Percentiles rank a stretch among this genome's conserved stretches.
Conservation (phyloP, 2,329 filamentous ascomycete species). For the Neocucurbitaria cava region DNA sequence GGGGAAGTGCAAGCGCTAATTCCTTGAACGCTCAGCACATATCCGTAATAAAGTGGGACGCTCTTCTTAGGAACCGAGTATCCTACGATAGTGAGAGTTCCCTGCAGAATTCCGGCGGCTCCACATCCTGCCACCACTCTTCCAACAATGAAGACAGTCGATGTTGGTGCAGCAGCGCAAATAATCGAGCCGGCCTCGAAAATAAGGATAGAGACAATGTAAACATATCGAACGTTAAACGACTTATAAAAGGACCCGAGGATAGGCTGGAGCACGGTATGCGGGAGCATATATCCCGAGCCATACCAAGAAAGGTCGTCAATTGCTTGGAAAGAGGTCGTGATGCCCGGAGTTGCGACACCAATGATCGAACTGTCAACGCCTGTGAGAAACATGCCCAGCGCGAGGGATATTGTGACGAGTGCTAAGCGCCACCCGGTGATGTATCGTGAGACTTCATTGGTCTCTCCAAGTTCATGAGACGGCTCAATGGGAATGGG, state of each 20-base stretch:
- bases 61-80: no score
- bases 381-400: no score
- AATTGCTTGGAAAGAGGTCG: conserved; percentile 36
- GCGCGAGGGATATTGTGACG: no score
- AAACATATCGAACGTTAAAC: not conserved
- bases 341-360: no score
- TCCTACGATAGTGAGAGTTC: not conserved
- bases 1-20: no score
- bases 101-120: conserved; percentile 6
- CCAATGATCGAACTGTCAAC: no score
- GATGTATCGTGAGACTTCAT: no score
- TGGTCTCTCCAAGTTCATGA: no score
- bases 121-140: conserved; percentile 28
- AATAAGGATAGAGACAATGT: conserved; percentile 26
- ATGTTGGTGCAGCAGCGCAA: conserved; percentile 24
- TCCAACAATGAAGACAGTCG: conserved; percentile 21
- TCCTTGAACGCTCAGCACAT: no score
- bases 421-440: no score
- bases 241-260: conserved; percentile 50
- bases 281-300: conserved; percentile 52
- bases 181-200: conserved; percentile 29
- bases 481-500: no score
- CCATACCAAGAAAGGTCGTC: conserved; percentile 38
- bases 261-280: conserved; percentile 50
- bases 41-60: no score